Percentiles rank a stretch among this genome's conserved stretches.
These are phyloP conservation scores for Tubosaeta brunneosetosa DNA, from an alignment of 768 basidiomycete species.

Conservation along the genomic window DNA sequence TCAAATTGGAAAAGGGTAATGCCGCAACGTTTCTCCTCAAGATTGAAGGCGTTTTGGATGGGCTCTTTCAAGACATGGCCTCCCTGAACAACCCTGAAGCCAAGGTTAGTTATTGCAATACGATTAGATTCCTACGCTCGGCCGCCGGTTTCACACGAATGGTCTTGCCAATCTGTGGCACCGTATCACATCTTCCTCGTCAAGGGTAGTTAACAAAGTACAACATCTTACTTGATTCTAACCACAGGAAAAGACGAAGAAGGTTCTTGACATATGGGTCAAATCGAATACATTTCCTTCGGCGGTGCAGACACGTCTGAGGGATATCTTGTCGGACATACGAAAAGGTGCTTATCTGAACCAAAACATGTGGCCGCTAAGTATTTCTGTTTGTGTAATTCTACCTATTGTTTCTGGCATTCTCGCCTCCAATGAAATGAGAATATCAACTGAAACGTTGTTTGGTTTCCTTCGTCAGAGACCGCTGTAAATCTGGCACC, in stretches of 20 bases:
- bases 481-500: conserved; percentile 36
- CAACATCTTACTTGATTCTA: conserved; percentile 31
- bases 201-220: conserved; percentile 40
- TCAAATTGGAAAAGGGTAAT: conserved; percentile 57
- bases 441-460: conserved; percentile 59
- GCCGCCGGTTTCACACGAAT: conserved; percentile 8
- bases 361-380: conserved; percentile 68
- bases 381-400: conserved; percentile 69
- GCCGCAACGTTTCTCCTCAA: conserved; percentile 82
- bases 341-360: conserved; percentile 87
- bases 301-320: conserved; percentile 66
- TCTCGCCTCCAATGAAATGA: conserved; percentile 46
- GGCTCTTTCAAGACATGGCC: conserved; percentile 82
- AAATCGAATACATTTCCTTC: conserved; percentile 87
- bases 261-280: conserved; percentile 96
- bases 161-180: conserved; percentile 3
- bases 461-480: conserved; percentile 57
- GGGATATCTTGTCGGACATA: conserved; percentile 60
- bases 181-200: conserved; percentile 16
- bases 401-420: conserved; percentile 47
- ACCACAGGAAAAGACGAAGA: conserved; percentile 91
- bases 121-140: conserved; percentile 1
- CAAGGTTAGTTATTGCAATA: conserved; percentile 65
- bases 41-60: conserved; percentile 86
- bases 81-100: conserved; percentile 60